A percentile compares a stretch with the other conserved stretches of the same genome.
Evolutionary conservation across 2,329 filamentous ascomycete genomes (phyloP).

Genomic region (Calonectria pseudoturangicola): DNA sequence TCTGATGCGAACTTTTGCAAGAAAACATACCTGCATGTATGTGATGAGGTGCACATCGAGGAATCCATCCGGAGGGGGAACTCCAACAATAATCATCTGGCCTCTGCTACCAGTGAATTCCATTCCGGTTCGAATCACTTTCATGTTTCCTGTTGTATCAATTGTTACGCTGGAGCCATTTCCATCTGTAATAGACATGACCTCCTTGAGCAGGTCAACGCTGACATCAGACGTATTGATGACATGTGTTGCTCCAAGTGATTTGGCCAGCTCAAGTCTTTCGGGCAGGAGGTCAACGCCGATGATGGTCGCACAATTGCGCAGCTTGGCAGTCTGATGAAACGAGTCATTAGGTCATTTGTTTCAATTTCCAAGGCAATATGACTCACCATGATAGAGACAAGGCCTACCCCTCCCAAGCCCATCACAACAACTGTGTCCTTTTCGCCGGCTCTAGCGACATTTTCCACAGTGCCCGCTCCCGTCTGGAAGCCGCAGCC

Average conservation of each 20-base stretch:
- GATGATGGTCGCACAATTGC: slow-evolving; percentile 12
- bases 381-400: neutral
- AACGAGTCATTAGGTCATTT: neutral
- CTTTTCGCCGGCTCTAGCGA: neutral
- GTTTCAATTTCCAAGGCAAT: neutral
- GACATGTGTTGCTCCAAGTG: slow-evolving; percentile 14
- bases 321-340: neutral
- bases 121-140: neutral
- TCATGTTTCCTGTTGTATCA: slow-evolving; percentile 13
- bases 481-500: slow-evolving; percentile 11
- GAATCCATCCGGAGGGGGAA: slow-evolving; percentile 2
- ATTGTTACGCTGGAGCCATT: slow-evolving; percentile 1
- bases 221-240: slow-evolving; percentile 1
- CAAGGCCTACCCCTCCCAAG: neutral
- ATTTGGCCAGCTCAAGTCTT: slow-evolving; percentile 5
- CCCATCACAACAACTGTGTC: slow-evolving; percentile 2
- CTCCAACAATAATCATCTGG: slow-evolving; percentile 5
- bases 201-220: neutral
- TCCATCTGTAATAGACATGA: slow-evolving; percentile 2
- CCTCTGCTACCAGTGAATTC: slow-evolving; percentile 16
- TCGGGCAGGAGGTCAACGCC: slow-evolving; percentile 9
- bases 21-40: slow-evolving; percentile 16
- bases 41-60: slow-evolving; percentile 1
- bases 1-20: neutral
- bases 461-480: slow-evolving; percentile 9